Base-by-base conservation (phyloP, 2,329 filamentous ascomycete species). In the Fusarium liriodendri region DNA sequence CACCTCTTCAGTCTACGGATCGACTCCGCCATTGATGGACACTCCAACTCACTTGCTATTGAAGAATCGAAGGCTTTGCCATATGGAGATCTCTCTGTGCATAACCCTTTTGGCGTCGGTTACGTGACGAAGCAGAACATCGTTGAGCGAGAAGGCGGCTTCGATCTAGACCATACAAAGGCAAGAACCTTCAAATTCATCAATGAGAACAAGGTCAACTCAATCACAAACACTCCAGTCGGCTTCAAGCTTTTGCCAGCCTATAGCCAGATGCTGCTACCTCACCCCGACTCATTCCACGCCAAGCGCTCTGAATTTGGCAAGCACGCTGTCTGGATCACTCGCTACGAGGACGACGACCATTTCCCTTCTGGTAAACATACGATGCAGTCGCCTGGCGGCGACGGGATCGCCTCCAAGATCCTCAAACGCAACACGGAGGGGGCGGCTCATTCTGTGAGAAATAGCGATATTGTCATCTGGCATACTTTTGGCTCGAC, bases 1-100 rank as follows among this genome's bases (percentile, higher is more conserved):
- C 91, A 93, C 79, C 85, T 93, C 40, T 93, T 93, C 77, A 87
- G 85, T n/a, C 79, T 90, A 33, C 86, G 91, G 1, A 88, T 93
- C n/a, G 91, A 93, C 74, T 90, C 90, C 0, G 88, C 89, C 3
- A 84, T 93, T 45, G 90, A 92, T 73, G 90, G 90, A 0, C 83
- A 87, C 73, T 78, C 80, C 2, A 92, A 92, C 78, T 88, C 88
- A 0, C 80, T 91, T 2, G 77, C 81, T 2, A 68, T 83, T 1
- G 82, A 85, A 29, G 83, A 85, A 40, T 80, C 81, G 1, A 72
- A 79, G 8, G 57, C 84, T 0, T 83, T 91, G 76, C 86, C 88
- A 0, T 80, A 85, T 65, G 68, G 79, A 13, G 72, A 78, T 4
- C 85, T 86, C 0, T 81, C 84, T 68, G 70, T 80, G 1, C 71